phyloP scores from a whole-genome alignment of 2,329 filamentous ascomycete genomes.

The Verticillium albo-atrum region DNA sequence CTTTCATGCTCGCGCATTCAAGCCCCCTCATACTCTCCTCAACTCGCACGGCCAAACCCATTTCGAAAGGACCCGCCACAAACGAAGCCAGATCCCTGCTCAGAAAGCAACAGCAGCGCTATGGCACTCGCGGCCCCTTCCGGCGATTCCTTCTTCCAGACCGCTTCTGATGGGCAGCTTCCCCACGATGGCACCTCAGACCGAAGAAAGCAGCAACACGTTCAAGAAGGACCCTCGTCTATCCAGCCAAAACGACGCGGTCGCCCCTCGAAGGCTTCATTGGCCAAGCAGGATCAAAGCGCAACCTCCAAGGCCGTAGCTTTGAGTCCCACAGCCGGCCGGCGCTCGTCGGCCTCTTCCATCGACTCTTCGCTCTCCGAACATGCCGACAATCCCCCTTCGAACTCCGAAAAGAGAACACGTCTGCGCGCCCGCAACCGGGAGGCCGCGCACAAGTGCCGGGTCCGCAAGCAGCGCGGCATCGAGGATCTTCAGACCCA shows the following conservation, averaged over 20 bases:
- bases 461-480: conserved; percentile 11
- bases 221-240: not conserved
- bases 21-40: too few species aligned
- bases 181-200: not conserved
- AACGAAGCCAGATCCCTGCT: not conserved
- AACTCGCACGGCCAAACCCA: too few species aligned
- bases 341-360: not conserved
- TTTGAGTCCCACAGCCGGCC: not conserved
- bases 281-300: not conserved
- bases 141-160: not conserved
- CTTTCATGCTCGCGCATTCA: too few species aligned
- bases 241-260: not conserved
- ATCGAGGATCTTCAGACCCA: conserved; percentile 10
- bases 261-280: not conserved
- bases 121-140: not conserved
- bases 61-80: too few species aligned
- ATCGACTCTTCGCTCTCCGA: not conserved
- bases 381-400: not conserved
- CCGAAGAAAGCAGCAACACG: not conserved
- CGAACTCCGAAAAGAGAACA: conserved; percentile 5
- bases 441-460: conserved; percentile 13
- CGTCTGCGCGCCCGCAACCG: conserved; percentile 10
- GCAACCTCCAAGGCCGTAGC: not conserved
- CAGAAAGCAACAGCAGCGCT: not conserved
- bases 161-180: not conserved